A percentile compares a stretch with the other conserved stretches of the same genome.
Conservation (phyloP, 805 yeast genomes). For the Yarrowia sp. region DNA sequence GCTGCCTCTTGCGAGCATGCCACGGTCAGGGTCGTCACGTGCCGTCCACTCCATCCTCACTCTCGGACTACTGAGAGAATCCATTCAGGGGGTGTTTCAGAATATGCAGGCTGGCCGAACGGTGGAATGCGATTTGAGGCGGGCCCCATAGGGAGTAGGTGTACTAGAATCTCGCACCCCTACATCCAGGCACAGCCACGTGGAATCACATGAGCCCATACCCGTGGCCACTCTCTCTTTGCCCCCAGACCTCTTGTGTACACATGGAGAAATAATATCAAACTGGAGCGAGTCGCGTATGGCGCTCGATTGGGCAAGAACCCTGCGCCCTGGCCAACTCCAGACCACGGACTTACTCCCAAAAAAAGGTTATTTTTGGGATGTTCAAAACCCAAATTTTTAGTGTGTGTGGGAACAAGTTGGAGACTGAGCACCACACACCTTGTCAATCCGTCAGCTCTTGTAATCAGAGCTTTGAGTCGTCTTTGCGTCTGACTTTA, state of each 20-base stretch:
- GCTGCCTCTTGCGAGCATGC: too few relatives aligned
- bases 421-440: background rate
- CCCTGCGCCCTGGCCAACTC: background rate
- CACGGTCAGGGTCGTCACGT: too few relatives aligned
- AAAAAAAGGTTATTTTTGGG: constrained; percentile 25
- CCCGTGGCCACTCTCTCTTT: too few relatives aligned
- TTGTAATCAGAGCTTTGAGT: too few relatives aligned
- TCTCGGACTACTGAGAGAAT: constrained; percentile 2
- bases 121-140: too few relatives aligned
- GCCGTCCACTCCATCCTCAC: background rate
- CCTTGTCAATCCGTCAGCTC: background rate
- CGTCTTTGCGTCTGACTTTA: too few relatives aligned
- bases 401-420: background rate
- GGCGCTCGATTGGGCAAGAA: background rate
- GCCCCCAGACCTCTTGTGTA: too few relatives aligned
- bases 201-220: too few relatives aligned
- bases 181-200: too few relatives aligned
- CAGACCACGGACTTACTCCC: constrained; percentile 13
- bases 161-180: too few relatives aligned
- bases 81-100: constrained; percentile 36
- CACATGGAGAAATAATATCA: background rate
- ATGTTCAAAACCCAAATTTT: background rate
- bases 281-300: background rate
- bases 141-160: too few relatives aligned
- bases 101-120: constrained; percentile 16